Conservation (phyloP, 2,329 filamentous ascomycete species). For the Dothistroma septosporum region DNA sequence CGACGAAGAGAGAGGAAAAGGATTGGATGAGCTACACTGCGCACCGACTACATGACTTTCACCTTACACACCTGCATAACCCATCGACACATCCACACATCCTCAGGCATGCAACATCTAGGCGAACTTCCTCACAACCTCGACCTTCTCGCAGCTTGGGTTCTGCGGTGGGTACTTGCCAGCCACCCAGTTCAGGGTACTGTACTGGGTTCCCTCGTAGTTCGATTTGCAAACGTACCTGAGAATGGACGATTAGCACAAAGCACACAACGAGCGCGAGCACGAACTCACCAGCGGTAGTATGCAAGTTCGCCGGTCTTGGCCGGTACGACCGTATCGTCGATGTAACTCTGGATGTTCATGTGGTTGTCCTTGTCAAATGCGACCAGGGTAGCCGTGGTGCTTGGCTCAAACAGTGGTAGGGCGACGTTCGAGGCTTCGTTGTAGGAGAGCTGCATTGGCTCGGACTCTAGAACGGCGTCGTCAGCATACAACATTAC, state of each 20-base stretch:
- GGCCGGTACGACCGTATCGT: conserved; percentile 39
- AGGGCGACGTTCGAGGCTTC: conserved; percentile 41
- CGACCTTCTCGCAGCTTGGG: conserved; percentile 43
- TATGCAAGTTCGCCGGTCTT: conserved; percentile 26
- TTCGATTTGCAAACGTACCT: conserved; percentile 41
- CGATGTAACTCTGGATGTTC: conserved; percentile 39
- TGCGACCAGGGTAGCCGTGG: conserved; percentile 30
- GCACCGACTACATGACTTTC: not conserved
- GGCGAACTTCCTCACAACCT: conserved; percentile 30
- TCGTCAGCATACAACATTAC: not conserved
- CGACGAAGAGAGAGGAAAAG: conserved; percentile 28
- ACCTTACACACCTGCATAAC: not conserved
- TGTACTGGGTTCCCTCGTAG: conserved; percentile 40
- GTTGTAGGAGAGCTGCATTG: conserved; percentile 36
- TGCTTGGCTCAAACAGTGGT: conserved; percentile 39
- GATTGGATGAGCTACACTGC: not conserved
- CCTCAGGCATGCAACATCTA: not conserved
- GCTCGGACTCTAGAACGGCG: conserved; percentile 11
- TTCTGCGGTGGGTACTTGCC: conserved; percentile 42
- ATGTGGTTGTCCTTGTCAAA: conserved; percentile 41
- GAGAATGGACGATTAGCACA: not conserved
- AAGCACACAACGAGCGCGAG: not conserved
- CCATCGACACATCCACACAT: not conserved
- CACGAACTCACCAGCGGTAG: conserved; percentile 37
- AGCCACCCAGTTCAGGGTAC: conserved; percentile 43